These are phyloP conservation scores for Taphrina flavorubra DNA, from an alignment of 1,139 yeast species.

Conservation along the genomic window DNA sequence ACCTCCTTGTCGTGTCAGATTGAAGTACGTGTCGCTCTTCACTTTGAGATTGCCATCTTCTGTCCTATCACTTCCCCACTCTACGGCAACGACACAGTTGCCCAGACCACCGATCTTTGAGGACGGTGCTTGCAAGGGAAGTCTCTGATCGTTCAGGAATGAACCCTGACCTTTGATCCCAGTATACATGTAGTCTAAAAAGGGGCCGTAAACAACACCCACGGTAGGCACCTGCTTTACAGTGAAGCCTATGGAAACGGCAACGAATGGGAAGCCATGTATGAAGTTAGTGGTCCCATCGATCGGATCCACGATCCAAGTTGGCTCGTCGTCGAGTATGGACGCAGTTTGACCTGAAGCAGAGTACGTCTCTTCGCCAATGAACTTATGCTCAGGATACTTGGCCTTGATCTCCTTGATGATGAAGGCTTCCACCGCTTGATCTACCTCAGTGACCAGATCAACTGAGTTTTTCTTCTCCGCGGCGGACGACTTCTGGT, in stretches of 20 bases:
- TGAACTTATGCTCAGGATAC: conserved; percentile 60
- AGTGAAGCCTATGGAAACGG: conserved; percentile 65
- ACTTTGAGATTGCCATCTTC: conserved; percentile 57
- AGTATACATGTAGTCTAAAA: conserved; percentile 58
- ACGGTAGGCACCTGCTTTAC: conserved; percentile 59
- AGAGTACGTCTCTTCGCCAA: conserved; percentile 64
- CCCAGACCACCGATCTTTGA: conserved; percentile 49
- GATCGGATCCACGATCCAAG: conserved; percentile 67
- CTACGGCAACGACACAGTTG: conserved; percentile 62
- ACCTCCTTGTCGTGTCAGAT: conserved; percentile 55
- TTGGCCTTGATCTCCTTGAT: conserved; percentile 51
- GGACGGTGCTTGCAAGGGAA: conserved; percentile 54
- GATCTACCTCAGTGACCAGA: conserved; percentile 64
- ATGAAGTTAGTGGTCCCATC: conserved; percentile 69
- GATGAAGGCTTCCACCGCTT: conserved; percentile 60
- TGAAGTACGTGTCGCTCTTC: conserved; percentile 58
- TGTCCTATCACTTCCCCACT: conserved; percentile 64
- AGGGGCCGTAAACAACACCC: conserved; percentile 66
- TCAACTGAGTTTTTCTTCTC: conserved; percentile 55
- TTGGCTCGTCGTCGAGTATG: conserved; percentile 59
- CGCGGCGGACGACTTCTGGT: conserved; percentile 35
- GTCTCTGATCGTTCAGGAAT: conserved; percentile 54
- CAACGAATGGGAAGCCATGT: conserved; percentile 64
- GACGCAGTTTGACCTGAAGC: conserved; percentile 55
- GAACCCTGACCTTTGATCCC: conserved; percentile 63